Evolutionary conservation across 2,329 filamentous ascomycete genomes (phyloP).

Genomic region (Fusarium neocosmosporiellum): DNA sequence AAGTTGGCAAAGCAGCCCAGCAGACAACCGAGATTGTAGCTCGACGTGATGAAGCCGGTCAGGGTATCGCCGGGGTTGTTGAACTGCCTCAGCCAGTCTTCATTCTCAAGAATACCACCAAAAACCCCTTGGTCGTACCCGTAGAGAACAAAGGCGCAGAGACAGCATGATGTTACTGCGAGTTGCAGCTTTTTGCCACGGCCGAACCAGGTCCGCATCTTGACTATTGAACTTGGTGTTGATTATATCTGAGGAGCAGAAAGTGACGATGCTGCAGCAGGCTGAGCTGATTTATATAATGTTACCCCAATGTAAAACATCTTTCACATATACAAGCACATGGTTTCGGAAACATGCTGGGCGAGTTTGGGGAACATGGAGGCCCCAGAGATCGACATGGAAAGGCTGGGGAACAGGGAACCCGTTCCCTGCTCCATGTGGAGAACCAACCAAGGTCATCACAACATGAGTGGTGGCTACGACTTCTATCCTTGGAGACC

Average conservation of each 20-base stretch:
- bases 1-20: constrained; percentile 55
- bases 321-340: background rate
- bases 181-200: constrained; percentile 36
- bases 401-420: background rate
- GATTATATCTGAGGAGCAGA: background rate
- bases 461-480: background rate
- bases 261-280: background rate
- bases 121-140: constrained; percentile 63
- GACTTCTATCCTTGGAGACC: background rate
- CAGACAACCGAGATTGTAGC: constrained; percentile 55
- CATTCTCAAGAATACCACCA: constrained; percentile 57
- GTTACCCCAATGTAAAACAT: background rate
- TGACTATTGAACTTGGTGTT: background rate
- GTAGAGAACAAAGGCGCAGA: constrained; percentile 41
- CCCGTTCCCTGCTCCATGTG: background rate
- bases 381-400: constrained; percentile 6
- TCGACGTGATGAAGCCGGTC: constrained; percentile 43
- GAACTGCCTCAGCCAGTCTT: constrained; percentile 52
- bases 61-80: constrained; percentile 36
- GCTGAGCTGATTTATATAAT: background rate
- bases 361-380: background rate
- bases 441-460: background rate
- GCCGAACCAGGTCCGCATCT: constrained; percentile 36
- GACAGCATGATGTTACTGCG: constrained; percentile 37
- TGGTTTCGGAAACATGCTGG: background rate